Evolutionary conservation across 2,329 filamentous ascomycete species (phyloP).

Genomic region (Meredithiella fracta): DNA sequence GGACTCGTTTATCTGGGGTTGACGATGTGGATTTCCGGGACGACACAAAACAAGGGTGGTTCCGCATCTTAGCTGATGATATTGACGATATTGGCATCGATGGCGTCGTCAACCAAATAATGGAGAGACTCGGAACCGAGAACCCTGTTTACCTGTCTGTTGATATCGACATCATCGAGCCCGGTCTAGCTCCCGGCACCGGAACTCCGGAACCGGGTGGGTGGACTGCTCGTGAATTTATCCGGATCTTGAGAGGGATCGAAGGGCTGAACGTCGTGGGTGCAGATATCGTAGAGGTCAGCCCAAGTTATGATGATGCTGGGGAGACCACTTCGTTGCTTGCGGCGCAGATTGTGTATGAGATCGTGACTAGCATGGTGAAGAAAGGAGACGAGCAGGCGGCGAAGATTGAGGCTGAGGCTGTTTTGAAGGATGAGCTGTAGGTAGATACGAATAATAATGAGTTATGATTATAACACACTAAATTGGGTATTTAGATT

Average conservation of each 20-base stretch:
- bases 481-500: too few species aligned
- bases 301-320: slow-evolving; percentile 62
- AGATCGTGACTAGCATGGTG: slow-evolving; percentile 64
- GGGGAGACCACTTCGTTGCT: slow-evolving; percentile 65
- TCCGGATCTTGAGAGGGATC: slow-evolving; percentile 64
- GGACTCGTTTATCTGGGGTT: slow-evolving; percentile 52
- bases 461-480: not conserved
- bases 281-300: slow-evolving; percentile 79
- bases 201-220: slow-evolving; percentile 82
- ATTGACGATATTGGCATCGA: slow-evolving; percentile 65
- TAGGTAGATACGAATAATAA: not conserved
- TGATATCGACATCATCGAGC: slow-evolving; percentile 79
- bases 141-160: slow-evolving; percentile 63
- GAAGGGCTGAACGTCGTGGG: slow-evolving; percentile 74
- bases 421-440: not conserved
- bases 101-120: slow-evolving; percentile 54
- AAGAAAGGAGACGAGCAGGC: slow-evolving; percentile 25
- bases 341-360: slow-evolving; percentile 65
- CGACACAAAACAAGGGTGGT: slow-evolving; percentile 56
- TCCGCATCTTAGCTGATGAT: slow-evolving; percentile 64
- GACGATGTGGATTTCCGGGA: slow-evolving; percentile 51
- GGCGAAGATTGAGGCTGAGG: not conserved
- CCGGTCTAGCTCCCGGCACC: slow-evolving; percentile 50
- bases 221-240: slow-evolving; percentile 80
- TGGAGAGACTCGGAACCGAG: slow-evolving; percentile 54